Base-by-base conservation (phyloP, 768 basidiomycete species). In the Mycena filopes region DNA sequence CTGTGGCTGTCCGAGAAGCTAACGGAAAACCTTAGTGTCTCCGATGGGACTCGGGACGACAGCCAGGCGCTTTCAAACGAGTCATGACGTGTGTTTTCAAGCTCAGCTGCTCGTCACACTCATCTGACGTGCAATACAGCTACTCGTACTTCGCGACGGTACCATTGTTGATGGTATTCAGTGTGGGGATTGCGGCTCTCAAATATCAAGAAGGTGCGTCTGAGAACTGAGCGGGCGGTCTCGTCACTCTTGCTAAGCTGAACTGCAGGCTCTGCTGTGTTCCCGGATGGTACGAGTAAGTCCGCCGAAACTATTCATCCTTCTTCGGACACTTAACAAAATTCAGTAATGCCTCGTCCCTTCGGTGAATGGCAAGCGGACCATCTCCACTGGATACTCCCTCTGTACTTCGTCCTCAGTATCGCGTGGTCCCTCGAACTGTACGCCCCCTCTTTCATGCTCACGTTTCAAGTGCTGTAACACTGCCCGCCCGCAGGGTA, bases 1-100 rank as follows among this genome's bases (percentile, higher is more conserved):
- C 8, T 8, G 16, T 4, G 29, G 28, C 40, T 21, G 25, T 8
- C 23, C 2, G 10, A 18, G 25, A 20, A 47, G 18, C 48, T 51
- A 20, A 61, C 47, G 40, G 38, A 23, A 36, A 25, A 16, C 28
- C 15, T 36, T 40, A 69, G 66, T 93, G 93, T 76, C 76, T 93
- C 48, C 84, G 80, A 76, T 93, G 92, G 91, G 83, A 87, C 73
- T 83, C 88, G 16, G 91, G 91, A 36, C 83, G 91, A 55, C 91
- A 92, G 74, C 91, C 90, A 60, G 93, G 93, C 60, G 88, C 93
- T 15, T 95, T 95, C 85, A 94, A 91, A 78, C 84, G 94, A 54
- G 84, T 95, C 73, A 95, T 95, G 93, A 94, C 91, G 91, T 93
- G 73, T 73, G 88, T 82, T n/a, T 41, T 45, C 31, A 10, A n/a